phyloP scores from a whole-genome alignment of 164 flowering plant genomes.

The Macadamia tetraphylla region DNA sequence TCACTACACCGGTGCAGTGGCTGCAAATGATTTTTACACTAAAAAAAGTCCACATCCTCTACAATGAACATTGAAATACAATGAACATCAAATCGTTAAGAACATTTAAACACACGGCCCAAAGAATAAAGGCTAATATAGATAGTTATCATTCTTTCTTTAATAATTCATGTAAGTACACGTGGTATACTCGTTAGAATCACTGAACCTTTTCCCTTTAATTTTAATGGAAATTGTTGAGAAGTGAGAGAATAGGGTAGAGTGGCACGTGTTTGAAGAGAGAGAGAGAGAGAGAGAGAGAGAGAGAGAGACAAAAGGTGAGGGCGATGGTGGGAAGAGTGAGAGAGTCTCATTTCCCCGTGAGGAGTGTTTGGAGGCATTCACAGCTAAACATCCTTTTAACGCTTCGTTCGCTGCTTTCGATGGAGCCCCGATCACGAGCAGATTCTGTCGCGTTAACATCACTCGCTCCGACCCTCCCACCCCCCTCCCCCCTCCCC shows the following conservation, averaged over 20 bases:
- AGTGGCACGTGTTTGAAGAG: constrained; percentile 29
- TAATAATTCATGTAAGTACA: too few species aligned
- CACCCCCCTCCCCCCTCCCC: constrained; percentile 1
- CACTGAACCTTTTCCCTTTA: too few species aligned
- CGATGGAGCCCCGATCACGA: constrained; percentile 42
- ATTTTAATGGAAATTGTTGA: too few species aligned
- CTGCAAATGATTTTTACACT: too few species aligned
- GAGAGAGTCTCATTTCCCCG: constrained; percentile 39
- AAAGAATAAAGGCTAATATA: too few species aligned
- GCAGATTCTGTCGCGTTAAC: constrained; percentile 18
- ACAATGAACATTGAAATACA: too few species aligned
- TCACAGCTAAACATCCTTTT: constrained; percentile 20
- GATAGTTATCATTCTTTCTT: too few species aligned
- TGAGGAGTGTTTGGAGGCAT: constrained; percentile 31
- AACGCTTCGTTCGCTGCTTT: constrained; percentile 43
- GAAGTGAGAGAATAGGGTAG: not conserved
- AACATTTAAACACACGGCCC: too few species aligned
- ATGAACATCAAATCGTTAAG: too few species aligned
- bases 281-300: constrained; percentile 15
- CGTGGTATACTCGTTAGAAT: too few species aligned
- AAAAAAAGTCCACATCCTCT: too few species aligned
- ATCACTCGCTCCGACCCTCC: not conserved
- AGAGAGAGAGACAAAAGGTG: constrained; percentile 19
- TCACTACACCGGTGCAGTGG: too few species aligned
- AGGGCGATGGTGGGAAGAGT: constrained; percentile 10